Base-by-base conservation (phyloP, 2,329 filamentous ascomycete genomes). In the Alternaria panax region DNA sequence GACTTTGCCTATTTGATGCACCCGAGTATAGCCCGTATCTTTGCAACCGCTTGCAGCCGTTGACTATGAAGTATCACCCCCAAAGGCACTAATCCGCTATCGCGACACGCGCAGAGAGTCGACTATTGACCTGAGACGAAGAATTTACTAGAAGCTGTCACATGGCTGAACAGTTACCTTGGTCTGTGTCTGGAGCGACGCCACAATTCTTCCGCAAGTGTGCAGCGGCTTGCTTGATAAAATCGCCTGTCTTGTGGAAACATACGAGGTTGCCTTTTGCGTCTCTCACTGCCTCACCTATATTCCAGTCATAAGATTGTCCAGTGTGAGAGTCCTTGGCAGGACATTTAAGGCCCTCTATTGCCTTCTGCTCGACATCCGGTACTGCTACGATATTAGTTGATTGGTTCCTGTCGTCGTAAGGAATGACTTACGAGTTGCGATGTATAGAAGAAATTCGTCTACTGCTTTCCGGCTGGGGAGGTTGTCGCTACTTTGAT, bases 191-290 rank as follows among this genome's bases (percentile, higher is more conserved):
- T 7, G 66, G 40, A 8, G 68, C 63, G 24, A 66, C 64, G 27
- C 71, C 71, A 47, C 51, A 62, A 41, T 72, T 72, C 58, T 68
- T 51, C 7, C 71, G 57, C 27, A 77, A 47, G 62, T 76, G 54
- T 32, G 54, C 55, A 22, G 75, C 73, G 18, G 75, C 75, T 64
- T 78, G 75, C 41, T 67, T 62, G 27, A 77, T 72, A 45, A 76
- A 77, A 47, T 78, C 74, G 9, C 75, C 74, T 3, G 71, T 72
- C 30, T 75, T 76, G 50, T 76, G 75, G 43, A 76, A 77, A 53
- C 73, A 77, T 2, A 77, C 72, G 22, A 65, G 61, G 45, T 76
- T 77, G 2, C 71, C 73, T 54, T 76, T 76, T 1, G 72, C 75
- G 54, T 76, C 72, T 11, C 66, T 68, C 22, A 75, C 71, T 34